Conservation (phyloP, 768 basidiomycete genomes). For the Leccinum fibrillosum region DNA sequence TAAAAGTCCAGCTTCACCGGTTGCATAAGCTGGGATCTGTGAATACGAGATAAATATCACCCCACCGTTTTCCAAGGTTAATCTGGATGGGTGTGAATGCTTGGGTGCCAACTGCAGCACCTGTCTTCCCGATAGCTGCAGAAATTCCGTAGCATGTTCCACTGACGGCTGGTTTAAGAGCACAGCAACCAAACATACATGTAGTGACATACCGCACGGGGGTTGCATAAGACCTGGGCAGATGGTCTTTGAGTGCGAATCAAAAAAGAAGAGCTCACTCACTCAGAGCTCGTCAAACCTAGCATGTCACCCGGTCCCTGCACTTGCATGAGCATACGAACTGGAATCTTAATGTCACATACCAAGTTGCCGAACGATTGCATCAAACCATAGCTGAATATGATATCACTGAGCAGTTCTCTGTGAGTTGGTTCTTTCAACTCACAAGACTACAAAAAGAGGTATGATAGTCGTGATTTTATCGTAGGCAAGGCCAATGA, state of each 20-base stretch:
- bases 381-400: conserved; percentile 62
- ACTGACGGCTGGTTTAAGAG: conserved; percentile 25
- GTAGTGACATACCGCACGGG: conserved; percentile 46
- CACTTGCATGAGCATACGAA: conserved; percentile 7
- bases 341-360: conserved; percentile 10
- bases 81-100: conserved; percentile 67
- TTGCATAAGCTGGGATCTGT: background rate
- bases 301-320: conserved; percentile 74
- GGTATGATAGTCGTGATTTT: conserved; percentile 60
- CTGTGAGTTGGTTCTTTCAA: background rate
- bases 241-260: conserved; percentile 3
- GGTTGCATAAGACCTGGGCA: conserved; percentile 55
- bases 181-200: background rate
- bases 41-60: background rate
- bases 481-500: conserved; percentile 58
- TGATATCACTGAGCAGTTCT: background rate
- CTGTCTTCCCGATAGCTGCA: conserved; percentile 66
- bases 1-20: conserved; percentile 56
- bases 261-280: conserved; percentile 24
- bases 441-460: conserved; percentile 67
- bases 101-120: conserved; percentile 70
- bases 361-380: conserved; percentile 69
- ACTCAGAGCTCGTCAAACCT: conserved; percentile 65
- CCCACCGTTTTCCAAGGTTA: conserved; percentile 62
- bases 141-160: conserved; percentile 71